Evolutionary conservation across 2,329 filamentous ascomycete genomes (phyloP), one percentile per base, ranked within the genome.

Genomic region (Epichloe glyceriae): DNA sequence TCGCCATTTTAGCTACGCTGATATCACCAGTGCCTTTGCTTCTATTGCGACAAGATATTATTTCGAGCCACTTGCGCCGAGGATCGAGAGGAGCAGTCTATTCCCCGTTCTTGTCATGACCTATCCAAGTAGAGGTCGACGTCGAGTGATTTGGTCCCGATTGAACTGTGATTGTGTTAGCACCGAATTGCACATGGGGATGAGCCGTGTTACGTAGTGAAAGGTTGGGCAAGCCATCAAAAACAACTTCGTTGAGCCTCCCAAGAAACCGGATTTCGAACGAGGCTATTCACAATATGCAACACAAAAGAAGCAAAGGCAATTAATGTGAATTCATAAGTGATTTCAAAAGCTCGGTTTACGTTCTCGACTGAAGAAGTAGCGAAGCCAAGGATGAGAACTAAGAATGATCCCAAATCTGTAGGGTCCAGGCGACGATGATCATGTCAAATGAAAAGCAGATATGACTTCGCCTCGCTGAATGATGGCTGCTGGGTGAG

Each of bases 1-100:
- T 78, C 52, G 77, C 72, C 77, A 80, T 80, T 49, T 38, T 46
- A 49, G 41, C 33, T 22, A 37, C 4, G 30, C 12, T 12, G 20
- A n/a, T 43, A 14, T 35, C 20, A 43, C 15, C 15, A 17, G 20
- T 47, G 30, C 26, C 26, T 30, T 30, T 47, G 20, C 2, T 37
- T 35, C 3, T 19, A 34, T 43, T 46, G 15, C 22, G 34, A 17
- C 22, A 22, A 37, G 20, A 45, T 37, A 7, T 37, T 37, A 14
- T 50, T 14, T 44, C 33, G 3, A 38, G 12, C 15, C 38, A 39
- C 37, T 20, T 40, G 15, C 38, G 46, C n/a, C n/a, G n/a, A 42
- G 12, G n/a, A 33, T 45, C 6, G 19, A 44, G n/a, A 38, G 17
- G 34, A 30, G 34, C 12, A n/a, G 6, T 2, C 33, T 37, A 22